phyloP scores from a whole-genome alignment of 305 asterid genomes.

The Fraxinus floribunda region DNA sequence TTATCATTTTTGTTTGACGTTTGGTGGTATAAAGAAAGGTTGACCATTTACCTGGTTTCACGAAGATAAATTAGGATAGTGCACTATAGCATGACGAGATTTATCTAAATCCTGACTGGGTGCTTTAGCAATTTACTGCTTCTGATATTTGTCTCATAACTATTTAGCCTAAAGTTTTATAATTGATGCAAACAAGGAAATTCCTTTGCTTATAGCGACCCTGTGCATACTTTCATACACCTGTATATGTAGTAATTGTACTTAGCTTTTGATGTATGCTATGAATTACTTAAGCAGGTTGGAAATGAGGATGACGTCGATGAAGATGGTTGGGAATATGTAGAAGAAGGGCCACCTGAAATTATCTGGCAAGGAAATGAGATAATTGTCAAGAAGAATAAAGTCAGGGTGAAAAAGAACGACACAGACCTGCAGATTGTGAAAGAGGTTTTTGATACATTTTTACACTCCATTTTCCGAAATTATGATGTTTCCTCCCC shows the following conservation, averaged over 20 bases:
- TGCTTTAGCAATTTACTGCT: conserved; percentile 2
- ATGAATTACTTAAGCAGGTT: conserved; percentile 35
- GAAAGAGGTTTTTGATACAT: conserved; percentile 51
- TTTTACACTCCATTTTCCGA: conserved; percentile 4
- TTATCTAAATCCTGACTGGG: not conserved
- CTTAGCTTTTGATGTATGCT: not conserved
- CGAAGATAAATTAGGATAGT: not conserved
- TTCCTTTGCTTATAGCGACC: not conserved
- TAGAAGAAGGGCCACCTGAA: conserved; percentile 97
- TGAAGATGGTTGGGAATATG: conserved; percentile 85
- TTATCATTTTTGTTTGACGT: no score
- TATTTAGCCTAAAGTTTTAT: conserved; percentile 5
- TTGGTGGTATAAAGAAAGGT: not conserved
- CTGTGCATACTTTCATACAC: conserved; percentile 10
- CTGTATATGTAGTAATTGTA: not conserved
- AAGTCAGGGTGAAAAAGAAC: conserved; percentile 73
- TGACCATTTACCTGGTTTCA: not conserved
- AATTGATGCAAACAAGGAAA: not conserved
- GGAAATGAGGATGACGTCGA: conserved; percentile 45
- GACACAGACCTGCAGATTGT: conserved; percentile 29
- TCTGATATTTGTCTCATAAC: conserved; percentile 1
- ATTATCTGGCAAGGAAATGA: conserved; percentile 97
- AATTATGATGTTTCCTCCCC: not conserved
- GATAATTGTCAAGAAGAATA: conserved; percentile 90
- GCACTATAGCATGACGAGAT: not conserved